Conservation (phyloP, 148 eudicot species). For the Persicaria maculosa region DNA sequence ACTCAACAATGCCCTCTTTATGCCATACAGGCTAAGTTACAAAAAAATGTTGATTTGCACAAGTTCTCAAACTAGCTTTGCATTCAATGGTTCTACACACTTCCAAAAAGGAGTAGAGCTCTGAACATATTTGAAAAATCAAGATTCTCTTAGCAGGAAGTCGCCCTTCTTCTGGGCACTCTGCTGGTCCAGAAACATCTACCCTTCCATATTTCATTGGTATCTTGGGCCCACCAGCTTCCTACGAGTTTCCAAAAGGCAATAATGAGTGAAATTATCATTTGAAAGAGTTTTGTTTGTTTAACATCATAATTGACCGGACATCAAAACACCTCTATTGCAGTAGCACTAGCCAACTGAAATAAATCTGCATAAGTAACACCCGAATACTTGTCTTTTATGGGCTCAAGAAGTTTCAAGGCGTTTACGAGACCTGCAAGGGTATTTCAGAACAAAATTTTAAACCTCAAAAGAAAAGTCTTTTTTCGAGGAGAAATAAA, state of each 20-base stretch:
- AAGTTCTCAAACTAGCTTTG: neutral
- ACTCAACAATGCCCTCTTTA: neutral
- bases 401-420: conserved; percentile 84
- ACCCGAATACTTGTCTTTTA: conserved; percentile 82
- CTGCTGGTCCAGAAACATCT: conserved; percentile 68
- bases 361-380: conserved; percentile 89
- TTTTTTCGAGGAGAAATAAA: neutral
- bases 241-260: conserved; percentile 34
- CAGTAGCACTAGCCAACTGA: conserved; percentile 97
- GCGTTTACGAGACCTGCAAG: conserved; percentile 93
- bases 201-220: conserved; percentile 99
- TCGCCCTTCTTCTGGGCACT: conserved; percentile 99
- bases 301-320: neutral
- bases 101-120: neutral
- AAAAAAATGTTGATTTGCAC: neutral
- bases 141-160: conserved; percentile 62
- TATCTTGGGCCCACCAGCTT: conserved; percentile 96
- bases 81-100: neutral
- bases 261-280: conserved; percentile 12
- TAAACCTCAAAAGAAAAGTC: neutral
- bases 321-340: conserved; percentile 68
- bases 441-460: neutral
- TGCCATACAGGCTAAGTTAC: neutral
- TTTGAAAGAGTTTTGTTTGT: neutral
- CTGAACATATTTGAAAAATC: neutral